phyloP scores from a whole-genome alignment of 257 asterid genomes.

The Solanum arcanum region DNA sequence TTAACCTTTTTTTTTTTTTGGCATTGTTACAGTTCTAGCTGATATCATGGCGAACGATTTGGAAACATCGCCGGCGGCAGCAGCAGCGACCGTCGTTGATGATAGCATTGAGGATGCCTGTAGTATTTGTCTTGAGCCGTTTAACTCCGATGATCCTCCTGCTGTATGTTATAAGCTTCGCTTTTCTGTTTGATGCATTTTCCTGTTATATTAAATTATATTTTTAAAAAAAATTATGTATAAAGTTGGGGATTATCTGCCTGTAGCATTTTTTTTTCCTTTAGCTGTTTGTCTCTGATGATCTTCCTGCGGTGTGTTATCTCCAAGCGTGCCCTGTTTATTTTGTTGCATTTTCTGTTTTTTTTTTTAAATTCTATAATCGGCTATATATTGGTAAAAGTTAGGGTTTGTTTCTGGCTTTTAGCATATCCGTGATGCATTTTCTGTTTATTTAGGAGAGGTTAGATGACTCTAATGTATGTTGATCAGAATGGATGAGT shows the following conservation, averaged over 20 bases:
- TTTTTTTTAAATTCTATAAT: neutral
- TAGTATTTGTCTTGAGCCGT: slow-evolving; percentile 47
- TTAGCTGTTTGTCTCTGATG: slow-evolving; percentile 20
- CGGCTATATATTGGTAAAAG: too few relatives aligned
- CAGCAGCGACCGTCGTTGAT: slow-evolving; percentile 8
- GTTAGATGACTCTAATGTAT: neutral
- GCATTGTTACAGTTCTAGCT: neutral
- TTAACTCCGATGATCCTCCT: slow-evolving; percentile 31
- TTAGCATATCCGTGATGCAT: neutral
- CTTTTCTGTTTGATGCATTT: neutral
- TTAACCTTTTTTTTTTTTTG: neutral
- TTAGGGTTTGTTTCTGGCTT: neutral
- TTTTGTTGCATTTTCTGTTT: neutral
- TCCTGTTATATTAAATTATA: neutral
- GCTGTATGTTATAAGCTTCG: slow-evolving; percentile 12
- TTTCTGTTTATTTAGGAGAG: slow-evolving; percentile 9
- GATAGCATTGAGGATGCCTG: slow-evolving; percentile 46
- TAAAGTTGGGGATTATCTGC: neutral
- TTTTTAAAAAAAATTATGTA: neutral
- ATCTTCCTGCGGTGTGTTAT: slow-evolving; percentile 26
- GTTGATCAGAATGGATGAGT: neutral
- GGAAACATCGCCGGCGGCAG: neutral
- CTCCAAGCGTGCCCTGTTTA: neutral
- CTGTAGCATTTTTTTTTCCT: slow-evolving; percentile 33
- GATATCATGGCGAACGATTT: slow-evolving; percentile 6